Percentiles rank a stretch among this genome's conserved stretches.
phyloP scores from a whole-genome alignment of 257 asterid genomes.

The Pogostemon cablin region DNA sequence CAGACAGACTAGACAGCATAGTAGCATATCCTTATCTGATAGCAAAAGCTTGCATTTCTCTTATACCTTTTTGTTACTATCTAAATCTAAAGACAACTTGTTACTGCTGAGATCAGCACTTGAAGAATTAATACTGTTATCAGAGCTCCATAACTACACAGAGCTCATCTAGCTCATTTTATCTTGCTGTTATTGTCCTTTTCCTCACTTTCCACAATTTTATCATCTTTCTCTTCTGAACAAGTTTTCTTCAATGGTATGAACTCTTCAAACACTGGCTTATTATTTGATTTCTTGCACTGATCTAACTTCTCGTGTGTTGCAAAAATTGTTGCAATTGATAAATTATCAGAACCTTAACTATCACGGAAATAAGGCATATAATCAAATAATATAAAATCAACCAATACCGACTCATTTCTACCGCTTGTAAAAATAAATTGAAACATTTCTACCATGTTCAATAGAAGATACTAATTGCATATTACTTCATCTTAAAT shows the following conservation, averaged over 20 bases:
- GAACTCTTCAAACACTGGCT: slow-evolving; percentile 77
- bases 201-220: slow-evolving; percentile 25
- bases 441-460: too few relatives aligned
- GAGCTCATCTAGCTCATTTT: slow-evolving; percentile 68
- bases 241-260: slow-evolving; percentile 59
- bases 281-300: slow-evolving; percentile 37
- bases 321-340: slow-evolving; percentile 51
- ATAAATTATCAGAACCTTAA: slow-evolving; percentile 28
- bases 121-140: slow-evolving; percentile 17
- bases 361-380: background rate
- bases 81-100: slow-evolving; percentile 4
- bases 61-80: slow-evolving; percentile 50
- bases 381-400: too few relatives aligned
- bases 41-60: background rate
- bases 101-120: slow-evolving; percentile 22
- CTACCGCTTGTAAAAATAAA: too few relatives aligned
- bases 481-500: too few relatives aligned
- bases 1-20: slow-evolving; percentile 8
- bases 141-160: slow-evolving; percentile 73
- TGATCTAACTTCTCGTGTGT: slow-evolving; percentile 46
- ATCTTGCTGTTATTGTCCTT: slow-evolving; percentile 43
- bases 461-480: too few relatives aligned
- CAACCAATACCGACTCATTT: too few relatives aligned
- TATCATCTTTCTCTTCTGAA: slow-evolving; percentile 39
- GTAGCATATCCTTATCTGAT: background rate